Conservation (phyloP, 352 stramenopile genomes). For the Globisporangium takayamanum region DNA sequence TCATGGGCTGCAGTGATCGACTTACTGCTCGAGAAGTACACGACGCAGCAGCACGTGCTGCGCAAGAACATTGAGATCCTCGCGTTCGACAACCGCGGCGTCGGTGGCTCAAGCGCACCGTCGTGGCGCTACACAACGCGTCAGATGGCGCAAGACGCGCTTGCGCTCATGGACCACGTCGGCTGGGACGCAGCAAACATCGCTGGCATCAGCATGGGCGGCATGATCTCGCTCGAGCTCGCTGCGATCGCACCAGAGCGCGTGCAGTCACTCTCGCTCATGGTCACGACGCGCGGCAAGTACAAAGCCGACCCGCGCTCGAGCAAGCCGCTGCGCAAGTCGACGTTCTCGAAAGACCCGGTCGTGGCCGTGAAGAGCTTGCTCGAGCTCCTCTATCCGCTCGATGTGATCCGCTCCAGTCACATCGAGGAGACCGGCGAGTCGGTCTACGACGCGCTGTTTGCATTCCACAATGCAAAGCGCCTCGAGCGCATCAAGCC, state of each 20-base stretch:
- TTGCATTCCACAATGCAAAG: conserved; percentile 30
- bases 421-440: conserved; percentile 25
- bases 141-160: conserved; percentile 51
- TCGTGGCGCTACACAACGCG: conserved; percentile 53
- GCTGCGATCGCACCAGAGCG: conserved; percentile 31
- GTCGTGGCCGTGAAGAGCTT: conserved; percentile 34
- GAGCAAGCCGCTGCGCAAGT: conserved; percentile 28
- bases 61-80: conserved; percentile 26
- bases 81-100: conserved; percentile 43
- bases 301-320: conserved; percentile 29
- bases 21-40: conserved; percentile 15
- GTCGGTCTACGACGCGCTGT: conserved; percentile 36
- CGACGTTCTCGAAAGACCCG: conserved; percentile 27
- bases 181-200: conserved; percentile 42
- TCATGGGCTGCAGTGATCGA: conserved; percentile 18
- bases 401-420: conserved; percentile 23
- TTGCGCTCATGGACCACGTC: conserved; percentile 51
- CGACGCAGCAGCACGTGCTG: background rate
- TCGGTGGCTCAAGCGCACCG: conserved; percentile 32
- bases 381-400: conserved; percentile 50
- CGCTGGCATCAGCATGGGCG: conserved; percentile 51
- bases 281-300: conserved; percentile 51
- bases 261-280: conserved; percentile 50
- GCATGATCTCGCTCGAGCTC: conserved; percentile 67
- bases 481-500: conserved; percentile 11